Percentiles rank a stretch among this genome's conserved stretches.
Conservation (phyloP, 176 grass and related monocot genomes). For the Coix lacrymajobi region DNA sequence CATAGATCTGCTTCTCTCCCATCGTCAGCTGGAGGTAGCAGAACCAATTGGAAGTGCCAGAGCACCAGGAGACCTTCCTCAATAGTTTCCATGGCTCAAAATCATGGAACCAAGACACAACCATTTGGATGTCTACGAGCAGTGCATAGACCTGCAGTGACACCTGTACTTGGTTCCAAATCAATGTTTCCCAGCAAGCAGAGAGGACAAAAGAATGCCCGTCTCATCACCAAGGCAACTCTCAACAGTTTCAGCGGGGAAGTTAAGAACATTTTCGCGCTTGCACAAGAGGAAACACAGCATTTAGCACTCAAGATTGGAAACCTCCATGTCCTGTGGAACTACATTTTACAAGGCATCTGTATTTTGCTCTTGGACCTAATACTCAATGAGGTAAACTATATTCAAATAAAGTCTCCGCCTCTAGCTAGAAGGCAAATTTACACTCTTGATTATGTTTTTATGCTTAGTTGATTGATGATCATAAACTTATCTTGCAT, state of each 20-base stretch:
- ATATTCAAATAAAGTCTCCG: background rate
- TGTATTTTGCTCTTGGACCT: slow-evolving; percentile 10
- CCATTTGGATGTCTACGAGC: background rate
- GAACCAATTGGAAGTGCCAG: background rate
- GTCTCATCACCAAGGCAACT: background rate
- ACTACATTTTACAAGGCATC: background rate
- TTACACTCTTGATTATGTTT: background rate
- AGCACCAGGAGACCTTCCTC: background rate
- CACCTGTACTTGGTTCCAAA: background rate
- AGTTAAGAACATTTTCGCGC: background rate
- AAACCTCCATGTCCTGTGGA: background rate
- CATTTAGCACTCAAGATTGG: background rate
- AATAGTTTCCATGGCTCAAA: background rate
- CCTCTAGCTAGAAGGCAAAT: background rate
- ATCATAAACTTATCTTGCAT: background rate
- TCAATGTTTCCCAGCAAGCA: background rate
- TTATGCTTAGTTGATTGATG: background rate
- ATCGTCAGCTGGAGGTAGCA: background rate
- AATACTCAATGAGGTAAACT: slow-evolving; percentile 8
- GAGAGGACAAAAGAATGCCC: background rate
- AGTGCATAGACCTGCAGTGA: background rate
- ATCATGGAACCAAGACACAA: background rate
- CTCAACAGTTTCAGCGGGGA: background rate
- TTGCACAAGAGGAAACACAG: background rate
- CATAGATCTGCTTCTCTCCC: background rate